Evolutionary conservation across 257 asterid species (phyloP), one percentile per base, ranked within the genome.

Genomic region (Fraxinus quadrangulata): DNA sequence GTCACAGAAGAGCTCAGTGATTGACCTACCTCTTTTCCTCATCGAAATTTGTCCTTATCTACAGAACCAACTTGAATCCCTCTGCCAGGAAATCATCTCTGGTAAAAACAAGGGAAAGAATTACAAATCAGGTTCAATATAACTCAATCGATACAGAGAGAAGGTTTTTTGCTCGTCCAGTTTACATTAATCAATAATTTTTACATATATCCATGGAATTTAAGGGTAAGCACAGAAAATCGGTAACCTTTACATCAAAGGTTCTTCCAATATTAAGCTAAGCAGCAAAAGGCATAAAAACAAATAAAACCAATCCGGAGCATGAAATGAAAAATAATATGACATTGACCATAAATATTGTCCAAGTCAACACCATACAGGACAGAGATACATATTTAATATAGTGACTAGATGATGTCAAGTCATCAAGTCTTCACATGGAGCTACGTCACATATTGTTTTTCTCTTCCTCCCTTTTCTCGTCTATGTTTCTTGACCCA

Each of bases 31-130:
- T 11, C 68, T 63, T 23, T 24, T 23, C 31, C 33, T 3, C 33
- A 23, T 23, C 5, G 2, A 26, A 24, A 21, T 24, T 63, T 56
- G 13, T 19, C 26, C 68, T 63, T 63, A 11, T 63, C 33, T 75
- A 84, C 72, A 84, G 83, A 24, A 75, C 81, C 87, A 84, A 72
- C 78, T 80, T 84, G 81, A 84, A 84, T 21, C 87, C 85, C 79
- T 84, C 81, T 2, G 87, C 81, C 81, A 84, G 81, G 79, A 84
- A 40, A 77, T 75, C 47, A 40, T 40, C 47, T 40, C 47, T 40
- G 47, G 13, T 9, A 40, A 39, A 39, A 40, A 40, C 47, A 39
- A 39, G 45, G 45, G 9, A 9, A 36, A 39, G 13, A 39, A 7
- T 39, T 39, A 37, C 40, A 75, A 14, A 16, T 49, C 28, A 26